Evolutionary conservation across 805 yeast species (phyloP).

Genomic region (Candida pseudoglaebosa): DNA sequence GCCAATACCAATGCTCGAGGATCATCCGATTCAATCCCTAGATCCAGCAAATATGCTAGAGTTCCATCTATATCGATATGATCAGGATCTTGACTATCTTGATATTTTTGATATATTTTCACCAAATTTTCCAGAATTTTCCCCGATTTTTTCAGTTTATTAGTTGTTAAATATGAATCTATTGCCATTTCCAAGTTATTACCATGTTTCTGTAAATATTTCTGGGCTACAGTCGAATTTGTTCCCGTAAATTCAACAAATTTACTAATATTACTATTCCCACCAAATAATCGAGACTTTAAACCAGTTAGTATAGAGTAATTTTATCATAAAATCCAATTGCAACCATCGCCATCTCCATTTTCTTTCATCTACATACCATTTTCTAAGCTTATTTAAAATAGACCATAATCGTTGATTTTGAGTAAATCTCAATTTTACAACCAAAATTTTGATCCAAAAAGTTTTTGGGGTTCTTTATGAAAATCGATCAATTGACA

Average conservation of each 20-base stretch:
- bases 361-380: not conserved
- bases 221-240: conserved; percentile 28
- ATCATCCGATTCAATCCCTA: conserved; percentile 74
- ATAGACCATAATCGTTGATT: not conserved
- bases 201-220: conserved; percentile 26
- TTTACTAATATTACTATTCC: conserved; percentile 8
- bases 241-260: conserved; percentile 42
- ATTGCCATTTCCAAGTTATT: conserved; percentile 30
- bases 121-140: conserved; percentile 17
- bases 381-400: not conserved
- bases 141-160: not conserved
- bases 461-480: not conserved
- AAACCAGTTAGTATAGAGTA: not conserved
- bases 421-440: not conserved
- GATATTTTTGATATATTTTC: conserved; percentile 31
- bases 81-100: conserved; percentile 24
- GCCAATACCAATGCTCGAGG: conserved; percentile 66
- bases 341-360: not conserved
- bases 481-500: too few species aligned
- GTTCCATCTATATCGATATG: conserved; percentile 78
- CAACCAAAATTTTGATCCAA: not conserved
- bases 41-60: conserved; percentile 57
- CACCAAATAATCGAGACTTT: not conserved
- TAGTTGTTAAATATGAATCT: conserved; percentile 18
- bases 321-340: too few species aligned